Percentiles rank a stretch among this genome's conserved stretches.
phyloP scores from a whole-genome alignment of 176 grass and related monocot genomes.

The Carex kokanica region DNA sequence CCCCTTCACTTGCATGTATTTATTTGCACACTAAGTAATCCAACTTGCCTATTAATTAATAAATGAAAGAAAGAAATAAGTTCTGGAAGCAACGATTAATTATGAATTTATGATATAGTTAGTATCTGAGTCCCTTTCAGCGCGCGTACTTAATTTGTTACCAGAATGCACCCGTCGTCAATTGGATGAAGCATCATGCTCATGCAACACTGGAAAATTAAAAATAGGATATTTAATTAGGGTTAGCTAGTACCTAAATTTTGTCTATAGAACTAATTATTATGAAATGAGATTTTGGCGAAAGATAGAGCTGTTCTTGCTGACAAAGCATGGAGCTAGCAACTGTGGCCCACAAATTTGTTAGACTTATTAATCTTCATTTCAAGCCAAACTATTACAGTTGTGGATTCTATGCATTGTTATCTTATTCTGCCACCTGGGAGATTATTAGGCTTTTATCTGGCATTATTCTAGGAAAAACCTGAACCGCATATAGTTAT shows the following conservation, averaged over 20 bases:
- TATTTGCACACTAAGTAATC: slow-evolving; percentile 9
- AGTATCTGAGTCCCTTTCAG: background rate
- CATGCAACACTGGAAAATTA: background rate
- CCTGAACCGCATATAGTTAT: slow-evolving; percentile 9
- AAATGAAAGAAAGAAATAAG: background rate
- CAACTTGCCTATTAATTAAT: background rate
- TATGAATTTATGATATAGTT: background rate
- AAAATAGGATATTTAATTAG: background rate
- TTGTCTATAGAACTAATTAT: background rate
- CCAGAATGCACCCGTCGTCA: background rate
- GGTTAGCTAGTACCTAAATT: background rate
- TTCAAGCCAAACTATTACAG: background rate
- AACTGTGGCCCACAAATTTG: background rate
- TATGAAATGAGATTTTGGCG: background rate
- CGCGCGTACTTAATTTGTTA: background rate
- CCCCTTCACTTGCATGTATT: background rate
- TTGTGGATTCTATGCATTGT: slow-evolving; percentile 3
- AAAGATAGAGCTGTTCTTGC: background rate
- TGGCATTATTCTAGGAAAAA: slow-evolving; percentile 8
- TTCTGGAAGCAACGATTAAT: slow-evolving; percentile 13
- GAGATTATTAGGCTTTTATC: background rate
- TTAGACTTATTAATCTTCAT: background rate
- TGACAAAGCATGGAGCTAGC: background rate
- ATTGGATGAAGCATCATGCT: background rate
- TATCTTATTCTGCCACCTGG: background rate